Evolutionary conservation across 371 early-diverging fungal genomes (phyloP).

Genomic region (Fennellomyces sp.): DNA sequence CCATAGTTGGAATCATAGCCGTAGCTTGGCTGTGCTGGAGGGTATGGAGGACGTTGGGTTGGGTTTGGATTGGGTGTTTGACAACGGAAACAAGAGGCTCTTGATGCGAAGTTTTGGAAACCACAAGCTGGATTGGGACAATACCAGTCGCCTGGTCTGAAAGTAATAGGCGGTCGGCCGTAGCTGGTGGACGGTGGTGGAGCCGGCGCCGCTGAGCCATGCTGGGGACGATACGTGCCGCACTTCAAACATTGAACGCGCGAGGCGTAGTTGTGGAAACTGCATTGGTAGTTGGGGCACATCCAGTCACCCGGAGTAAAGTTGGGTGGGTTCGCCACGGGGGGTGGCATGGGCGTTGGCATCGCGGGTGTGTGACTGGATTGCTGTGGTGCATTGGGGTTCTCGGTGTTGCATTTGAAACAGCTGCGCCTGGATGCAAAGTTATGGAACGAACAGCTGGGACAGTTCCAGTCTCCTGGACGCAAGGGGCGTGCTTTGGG

Average conservation of each 20-base stretch:
- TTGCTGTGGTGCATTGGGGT: slow-evolving; percentile 41
- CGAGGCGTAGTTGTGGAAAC: slow-evolving; percentile 61
- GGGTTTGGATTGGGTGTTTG: slow-evolving; percentile 53
- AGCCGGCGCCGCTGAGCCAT: slow-evolving; percentile 3
- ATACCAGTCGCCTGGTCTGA: slow-evolving; percentile 74
- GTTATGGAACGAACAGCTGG: slow-evolving; percentile 74
- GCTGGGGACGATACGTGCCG: slow-evolving; percentile 26
- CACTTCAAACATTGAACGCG: slow-evolving; percentile 51
- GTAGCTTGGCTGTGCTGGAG: slow-evolving; percentile 1
- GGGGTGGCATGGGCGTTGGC: slow-evolving; percentile 20
- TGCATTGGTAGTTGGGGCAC: slow-evolving; percentile 56
- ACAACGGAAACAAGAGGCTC: slow-evolving; percentile 63
- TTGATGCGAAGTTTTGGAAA: slow-evolving; percentile 80
- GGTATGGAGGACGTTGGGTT: slow-evolving; percentile 11
- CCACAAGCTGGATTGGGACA: slow-evolving; percentile 70
- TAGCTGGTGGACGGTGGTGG: slow-evolving; percentile 7
- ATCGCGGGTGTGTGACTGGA: slow-evolving; percentile 11
- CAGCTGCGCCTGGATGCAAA: slow-evolving; percentile 73
- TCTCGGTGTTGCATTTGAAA: slow-evolving; percentile 67
- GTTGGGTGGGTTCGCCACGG: slow-evolving; percentile 6
- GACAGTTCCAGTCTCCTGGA: slow-evolving; percentile 82
- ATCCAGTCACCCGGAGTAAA: slow-evolving; percentile 49
- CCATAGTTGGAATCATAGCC: slow-evolving; percentile 25
- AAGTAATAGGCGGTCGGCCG: slow-evolving; percentile 18
- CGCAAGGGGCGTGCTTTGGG: slow-evolving; percentile 42